Evolutionary conservation across 1,139 yeast genomes (phyloP).

Genomic region (Suhomyces ambrosiae): DNA sequence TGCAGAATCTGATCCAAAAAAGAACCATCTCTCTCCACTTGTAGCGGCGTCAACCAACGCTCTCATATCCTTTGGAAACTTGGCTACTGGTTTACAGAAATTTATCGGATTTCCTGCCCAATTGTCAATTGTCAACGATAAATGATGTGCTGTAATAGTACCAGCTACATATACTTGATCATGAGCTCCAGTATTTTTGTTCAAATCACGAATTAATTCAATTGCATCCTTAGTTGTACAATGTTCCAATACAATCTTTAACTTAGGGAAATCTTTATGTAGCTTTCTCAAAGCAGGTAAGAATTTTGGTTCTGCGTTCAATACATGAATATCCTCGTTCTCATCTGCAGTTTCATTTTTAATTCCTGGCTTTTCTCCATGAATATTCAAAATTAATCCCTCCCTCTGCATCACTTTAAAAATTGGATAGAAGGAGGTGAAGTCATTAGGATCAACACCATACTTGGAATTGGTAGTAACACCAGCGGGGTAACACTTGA

Average conservation of each 20-base stretch:
- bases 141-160: conserved; percentile 93
- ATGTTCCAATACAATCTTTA: conserved; percentile 89
- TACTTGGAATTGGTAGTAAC: conserved; percentile 92
- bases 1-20: conserved; percentile 97
- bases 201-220: conserved; percentile 71
- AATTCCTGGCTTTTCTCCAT: conserved; percentile 90
- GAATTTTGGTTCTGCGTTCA: conserved; percentile 91
- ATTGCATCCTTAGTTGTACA: conserved; percentile 92
- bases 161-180: conserved; percentile 72
- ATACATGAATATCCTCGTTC: conserved; percentile 67
- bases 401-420: conserved; percentile 85
- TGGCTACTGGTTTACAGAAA: conserved; percentile 97
- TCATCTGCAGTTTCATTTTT: conserved; percentile 32
- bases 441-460: conserved; percentile 95
- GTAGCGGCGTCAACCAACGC: conserved; percentile 87
- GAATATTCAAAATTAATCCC: conserved; percentile 78
- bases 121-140: conserved; percentile 81
- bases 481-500: conserved; percentile 97
- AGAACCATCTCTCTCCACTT: conserved; percentile 88
- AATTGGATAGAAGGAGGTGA: conserved; percentile 82
- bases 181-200: conserved; percentile 48
- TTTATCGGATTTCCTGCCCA: conserved; percentile 98
- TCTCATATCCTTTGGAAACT: conserved; percentile 78
- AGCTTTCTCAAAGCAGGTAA: conserved; percentile 85
- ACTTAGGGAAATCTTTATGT: conserved; percentile 80